Conservation (phyloP, 2,329 filamentous ascomycete genomes). For the Setomelanomma holmii region DNA sequence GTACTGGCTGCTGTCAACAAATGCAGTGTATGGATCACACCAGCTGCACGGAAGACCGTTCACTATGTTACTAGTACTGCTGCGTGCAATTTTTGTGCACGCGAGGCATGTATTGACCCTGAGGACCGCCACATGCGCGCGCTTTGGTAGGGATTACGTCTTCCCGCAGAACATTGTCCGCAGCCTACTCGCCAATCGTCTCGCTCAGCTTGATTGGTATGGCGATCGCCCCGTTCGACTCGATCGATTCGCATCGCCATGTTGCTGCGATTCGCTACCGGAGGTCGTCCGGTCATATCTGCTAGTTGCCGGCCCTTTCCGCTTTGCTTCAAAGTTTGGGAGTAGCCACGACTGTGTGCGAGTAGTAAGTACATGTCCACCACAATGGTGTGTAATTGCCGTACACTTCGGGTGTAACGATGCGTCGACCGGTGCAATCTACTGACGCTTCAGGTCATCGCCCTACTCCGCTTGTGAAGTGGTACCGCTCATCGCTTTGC, state of each 20-base stretch:
- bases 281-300: neutral
- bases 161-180: neutral
- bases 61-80: neutral
- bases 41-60: neutral
- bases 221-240: slow-evolving; percentile 12
- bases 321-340: neutral
- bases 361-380: neutral
- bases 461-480: neutral
- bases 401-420: neutral
- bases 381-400: neutral
- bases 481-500: neutral
- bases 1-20: neutral
- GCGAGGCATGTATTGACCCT: neutral
- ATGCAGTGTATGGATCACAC: neutral
- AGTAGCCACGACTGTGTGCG: neutral
- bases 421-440: neutral
- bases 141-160: slow-evolving; percentile 1
- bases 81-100: slow-evolving; percentile 1
- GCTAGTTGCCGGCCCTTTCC: neutral
- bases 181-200: slow-evolving; percentile 8
- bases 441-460: neutral
- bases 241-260: neutral
- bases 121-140: slow-evolving; percentile 9
- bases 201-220: slow-evolving; percentile 5
- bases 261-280: neutral